A percentile compares a stretch with the other conserved stretches of the same genome.
Conservation (phyloP, 371 early-diverging fungal genomes). For the Mortierella sp. region DNA sequence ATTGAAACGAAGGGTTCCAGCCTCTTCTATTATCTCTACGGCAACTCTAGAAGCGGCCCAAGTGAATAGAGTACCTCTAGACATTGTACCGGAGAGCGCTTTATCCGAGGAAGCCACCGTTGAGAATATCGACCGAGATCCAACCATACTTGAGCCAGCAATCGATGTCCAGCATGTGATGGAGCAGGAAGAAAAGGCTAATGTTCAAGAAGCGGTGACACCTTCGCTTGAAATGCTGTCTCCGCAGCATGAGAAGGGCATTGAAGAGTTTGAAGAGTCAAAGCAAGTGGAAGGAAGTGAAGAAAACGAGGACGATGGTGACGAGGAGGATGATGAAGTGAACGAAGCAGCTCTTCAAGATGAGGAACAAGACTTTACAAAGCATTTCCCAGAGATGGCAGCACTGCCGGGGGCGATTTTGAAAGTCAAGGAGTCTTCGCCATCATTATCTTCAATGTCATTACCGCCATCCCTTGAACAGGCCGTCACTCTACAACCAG, state of each 20-base stretch:
- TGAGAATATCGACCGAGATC: background rate
- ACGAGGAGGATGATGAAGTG: slow-evolving; percentile 49
- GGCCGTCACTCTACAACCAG: slow-evolving; percentile 12
- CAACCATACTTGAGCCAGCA: background rate
- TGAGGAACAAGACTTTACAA: slow-evolving; percentile 53
- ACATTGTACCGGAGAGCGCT: too few relatives aligned
- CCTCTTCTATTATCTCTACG: background rate
- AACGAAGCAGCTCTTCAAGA: slow-evolving; percentile 45
- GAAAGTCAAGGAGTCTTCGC: slow-evolving; percentile 17
- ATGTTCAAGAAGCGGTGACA: too few relatives aligned
- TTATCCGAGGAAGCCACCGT: too few relatives aligned
- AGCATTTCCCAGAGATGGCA: slow-evolving; percentile 48
- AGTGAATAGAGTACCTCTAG: background rate
- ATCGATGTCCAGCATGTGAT: too few relatives aligned
- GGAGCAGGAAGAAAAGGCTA: too few relatives aligned
- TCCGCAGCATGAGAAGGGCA: background rate
- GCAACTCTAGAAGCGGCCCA: background rate
- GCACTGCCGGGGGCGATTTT: slow-evolving; percentile 39
- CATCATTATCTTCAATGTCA: background rate
- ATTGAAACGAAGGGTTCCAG: slow-evolving; percentile 13
- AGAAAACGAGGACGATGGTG: slow-evolving; percentile 37
- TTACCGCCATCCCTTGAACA: background rate
- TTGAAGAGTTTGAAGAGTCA: background rate
- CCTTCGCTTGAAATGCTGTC: too few relatives aligned
- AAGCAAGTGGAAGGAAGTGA: background rate